Percentiles rank a stretch among this genome's conserved stretches.
Conservation (phyloP, 306 rosid species). For the Macrotyloma uniflorum region DNA sequence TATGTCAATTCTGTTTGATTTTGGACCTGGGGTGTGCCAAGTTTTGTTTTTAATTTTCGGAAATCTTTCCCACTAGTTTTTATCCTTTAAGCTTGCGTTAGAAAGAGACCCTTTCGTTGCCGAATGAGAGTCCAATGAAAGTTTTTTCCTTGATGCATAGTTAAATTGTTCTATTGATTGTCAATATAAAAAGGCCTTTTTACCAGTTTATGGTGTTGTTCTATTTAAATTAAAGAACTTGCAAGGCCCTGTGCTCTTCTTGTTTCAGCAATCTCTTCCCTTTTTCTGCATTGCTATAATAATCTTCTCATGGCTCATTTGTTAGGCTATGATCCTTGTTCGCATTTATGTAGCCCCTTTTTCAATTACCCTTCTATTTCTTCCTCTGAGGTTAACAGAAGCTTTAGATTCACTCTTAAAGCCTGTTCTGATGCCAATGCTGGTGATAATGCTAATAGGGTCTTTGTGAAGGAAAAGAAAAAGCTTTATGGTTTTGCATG, state of each 20-base stretch:
- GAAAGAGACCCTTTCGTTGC: slow-evolving; percentile 20
- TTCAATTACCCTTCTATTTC: slow-evolving; percentile 32
- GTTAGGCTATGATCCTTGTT: slow-evolving; percentile 38
- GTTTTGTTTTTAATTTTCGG: slow-evolving; percentile 17
- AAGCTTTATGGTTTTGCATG: slow-evolving; percentile 45
- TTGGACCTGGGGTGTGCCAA: neutral
- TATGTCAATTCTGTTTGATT: slow-evolving; percentile 6
- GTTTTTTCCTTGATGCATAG: slow-evolving; percentile 11
- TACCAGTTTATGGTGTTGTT: slow-evolving; percentile 6
- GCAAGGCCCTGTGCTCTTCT: slow-evolving; percentile 29
- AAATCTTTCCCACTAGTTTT: slow-evolving; percentile 9
- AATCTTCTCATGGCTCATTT: slow-evolving; percentile 40
- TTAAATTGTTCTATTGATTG: slow-evolving; percentile 27
- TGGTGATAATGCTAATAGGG: slow-evolving; percentile 19
- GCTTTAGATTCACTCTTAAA: slow-evolving; percentile 21
- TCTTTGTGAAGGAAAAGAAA: slow-evolving; percentile 47
- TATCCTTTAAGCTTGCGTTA: slow-evolving; percentile 1
- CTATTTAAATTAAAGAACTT: slow-evolving; percentile 29
- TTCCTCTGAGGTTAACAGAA: slow-evolving; percentile 27
- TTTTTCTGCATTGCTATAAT: neutral
- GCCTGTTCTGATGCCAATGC: slow-evolving; percentile 42
- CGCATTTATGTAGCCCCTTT: slow-evolving; percentile 26
- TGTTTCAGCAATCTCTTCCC: slow-evolving; percentile 34
- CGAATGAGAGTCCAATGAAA: slow-evolving; percentile 17
- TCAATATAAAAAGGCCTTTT: neutral